Base-by-base conservation (phyloP, 352 stramenopile genomes). In the Globisporangium uncinulatum region DNA sequence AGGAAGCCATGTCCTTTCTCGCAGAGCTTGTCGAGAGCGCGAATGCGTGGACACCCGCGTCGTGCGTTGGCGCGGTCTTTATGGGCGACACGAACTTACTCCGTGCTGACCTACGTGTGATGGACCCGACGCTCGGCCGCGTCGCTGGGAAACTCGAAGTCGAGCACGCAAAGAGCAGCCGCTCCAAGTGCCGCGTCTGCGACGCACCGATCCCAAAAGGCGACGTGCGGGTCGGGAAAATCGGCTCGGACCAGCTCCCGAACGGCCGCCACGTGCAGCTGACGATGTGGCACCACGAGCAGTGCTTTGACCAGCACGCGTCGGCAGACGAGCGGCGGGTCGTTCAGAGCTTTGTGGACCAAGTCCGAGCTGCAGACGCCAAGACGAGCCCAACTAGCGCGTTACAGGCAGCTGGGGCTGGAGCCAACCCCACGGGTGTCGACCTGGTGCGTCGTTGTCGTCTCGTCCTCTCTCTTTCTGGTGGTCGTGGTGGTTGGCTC, bases 21-120 rank as follows among this genome's bases (percentile, higher is more conserved):
- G 46, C 66, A 24, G 74, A 80, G 20, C 65, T 70, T 44, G 78
- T 88, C 15, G 63, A 71, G 31, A 69, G 56, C 46, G 50, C 6
- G 0, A 56, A 58, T 11, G 15, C 17, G 11, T 61, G 63, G 31
- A 69, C 51, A 1, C 47, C 44, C n/a, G 56, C 62, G 37, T 50
- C 62, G 24, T 42, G 32, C 8, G n/a, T n/a, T 1, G 83, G 83
- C 8, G 77, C 78, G 3, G 57, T 92, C 2, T 79, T 92, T 57
- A 89, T 92, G 79, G 83, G 78, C 20, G 83, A 92, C 48, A 90
- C 65, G 5, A 90, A 92, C 62, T 56, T 92, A 24, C 46, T 92
- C 20, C 66, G 66, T 19, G 61, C 61, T 0, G 83, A 92, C 48
- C 72, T 88, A 64, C 82, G 76, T 49, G 54, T 87, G 19, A 61